Evolutionary conservation across 352 stramenopile species (phyloP).

Genomic region (Globisporangium okanoganense): DNA sequence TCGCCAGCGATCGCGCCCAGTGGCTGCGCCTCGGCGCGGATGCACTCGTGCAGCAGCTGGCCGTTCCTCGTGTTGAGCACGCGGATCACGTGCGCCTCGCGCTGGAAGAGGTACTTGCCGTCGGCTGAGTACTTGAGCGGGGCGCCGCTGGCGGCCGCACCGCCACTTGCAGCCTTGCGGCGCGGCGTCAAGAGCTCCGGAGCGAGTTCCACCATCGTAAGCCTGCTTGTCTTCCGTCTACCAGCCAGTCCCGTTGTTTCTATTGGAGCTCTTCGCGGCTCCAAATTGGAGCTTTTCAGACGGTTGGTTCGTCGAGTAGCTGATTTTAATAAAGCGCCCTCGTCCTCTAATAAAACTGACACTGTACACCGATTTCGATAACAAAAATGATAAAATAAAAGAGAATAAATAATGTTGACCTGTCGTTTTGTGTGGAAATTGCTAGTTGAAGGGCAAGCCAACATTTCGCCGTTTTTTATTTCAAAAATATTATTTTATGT

Average conservation of each 20-base stretch:
- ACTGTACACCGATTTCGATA: too few species aligned
- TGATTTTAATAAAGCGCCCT: too few species aligned
- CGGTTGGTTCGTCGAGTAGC: not conserved
- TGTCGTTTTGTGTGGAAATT: too few species aligned
- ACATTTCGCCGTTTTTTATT: too few species aligned
- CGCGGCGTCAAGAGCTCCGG: conserved; percentile 33
- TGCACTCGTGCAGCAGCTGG: conserved; percentile 70
- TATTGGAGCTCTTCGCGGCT: not conserved
- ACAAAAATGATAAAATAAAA: too few species aligned
- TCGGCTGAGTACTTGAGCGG: conserved; percentile 61
- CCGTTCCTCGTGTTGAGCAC: conserved; percentile 71
- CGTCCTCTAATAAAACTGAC: too few species aligned
- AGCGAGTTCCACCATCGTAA: conserved; percentile 5
- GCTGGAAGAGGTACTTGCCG: conserved; percentile 76
- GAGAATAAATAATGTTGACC: too few species aligned
- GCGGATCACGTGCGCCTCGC: conserved; percentile 65
- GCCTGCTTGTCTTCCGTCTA: not conserved
- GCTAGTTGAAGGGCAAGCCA: too few species aligned
- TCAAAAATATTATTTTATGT: too few species aligned
- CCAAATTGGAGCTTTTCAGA: not conserved
- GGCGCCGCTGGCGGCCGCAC: conserved; percentile 2
- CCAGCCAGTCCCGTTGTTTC: conserved; percentile 1
- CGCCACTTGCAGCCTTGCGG: conserved; percentile 3
- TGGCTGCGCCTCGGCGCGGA: conserved; percentile 25
- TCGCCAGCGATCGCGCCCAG: conserved; percentile 15